phyloP scores from a whole-genome alignment of 2,329 filamentous ascomycete species.

The Eutypella sp. region DNA sequence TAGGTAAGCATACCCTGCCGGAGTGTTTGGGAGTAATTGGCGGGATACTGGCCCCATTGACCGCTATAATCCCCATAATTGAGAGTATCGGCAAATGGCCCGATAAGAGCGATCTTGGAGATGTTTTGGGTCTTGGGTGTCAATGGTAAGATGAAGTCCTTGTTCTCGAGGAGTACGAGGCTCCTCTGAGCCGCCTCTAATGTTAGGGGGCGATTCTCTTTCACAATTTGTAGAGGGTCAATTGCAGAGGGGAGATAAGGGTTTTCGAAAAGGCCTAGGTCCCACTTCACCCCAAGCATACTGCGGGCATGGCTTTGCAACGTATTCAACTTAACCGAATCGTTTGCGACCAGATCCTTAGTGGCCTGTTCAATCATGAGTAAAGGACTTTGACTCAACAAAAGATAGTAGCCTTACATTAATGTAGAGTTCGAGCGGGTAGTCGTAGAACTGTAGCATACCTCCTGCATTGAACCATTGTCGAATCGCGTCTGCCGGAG shows the following conservation, averaged over 20 bases:
- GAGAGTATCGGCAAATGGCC: slow-evolving; percentile 35
- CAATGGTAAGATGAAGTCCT: slow-evolving; percentile 33
- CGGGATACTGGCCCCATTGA: slow-evolving; percentile 35
- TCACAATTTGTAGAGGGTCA: slow-evolving; percentile 30
- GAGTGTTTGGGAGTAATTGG: slow-evolving; percentile 32
- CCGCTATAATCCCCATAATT: slow-evolving; percentile 42
- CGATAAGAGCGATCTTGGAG: slow-evolving; percentile 33
- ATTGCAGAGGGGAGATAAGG: slow-evolving; percentile 31
- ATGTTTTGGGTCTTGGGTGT: slow-evolving; percentile 21
- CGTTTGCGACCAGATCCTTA: slow-evolving; percentile 29
- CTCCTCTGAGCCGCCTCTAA: slow-evolving; percentile 38
- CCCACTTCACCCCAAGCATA: slow-evolving; percentile 37
- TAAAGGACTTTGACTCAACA: not conserved
- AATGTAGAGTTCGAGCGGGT: slow-evolving; percentile 33
- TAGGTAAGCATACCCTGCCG: slow-evolving; percentile 31
- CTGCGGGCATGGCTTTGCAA: slow-evolving; percentile 31
- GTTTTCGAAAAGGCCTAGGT: slow-evolving; percentile 35
- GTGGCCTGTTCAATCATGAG: slow-evolving; percentile 20
- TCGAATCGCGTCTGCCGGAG: slow-evolving; percentile 32
- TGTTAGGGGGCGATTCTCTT: slow-evolving; percentile 29
- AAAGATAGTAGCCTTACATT: slow-evolving; percentile 16
- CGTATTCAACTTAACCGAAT: slow-evolving; percentile 28
- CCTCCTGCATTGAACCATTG: slow-evolving; percentile 41
- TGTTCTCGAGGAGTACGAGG: slow-evolving; percentile 38
- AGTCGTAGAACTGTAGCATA: slow-evolving; percentile 42